Conservation (phyloP, 345 rosid genomes). For the Moricandia arvensis region DNA sequence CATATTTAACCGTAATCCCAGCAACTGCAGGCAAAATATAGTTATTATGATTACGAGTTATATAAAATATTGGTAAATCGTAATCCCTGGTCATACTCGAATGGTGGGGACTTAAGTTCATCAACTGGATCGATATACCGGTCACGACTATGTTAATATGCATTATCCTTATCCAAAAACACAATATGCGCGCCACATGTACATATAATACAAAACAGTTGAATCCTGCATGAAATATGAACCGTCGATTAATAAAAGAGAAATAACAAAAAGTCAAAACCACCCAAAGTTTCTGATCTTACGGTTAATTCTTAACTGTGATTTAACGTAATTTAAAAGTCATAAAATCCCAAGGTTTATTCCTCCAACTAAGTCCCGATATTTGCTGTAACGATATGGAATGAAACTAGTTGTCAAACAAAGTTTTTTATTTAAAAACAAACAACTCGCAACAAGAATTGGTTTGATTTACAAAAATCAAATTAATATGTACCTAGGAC, state of each 20-base stretch:
- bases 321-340: background rate
- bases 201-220: background rate
- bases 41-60: background rate
- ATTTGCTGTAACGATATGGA: slow-evolving; percentile 29
- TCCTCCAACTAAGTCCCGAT: slow-evolving; percentile 15
- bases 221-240: background rate
- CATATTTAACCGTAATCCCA: no score
- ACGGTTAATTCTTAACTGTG: background rate
- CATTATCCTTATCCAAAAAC: background rate
- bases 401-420: slow-evolving; percentile 14
- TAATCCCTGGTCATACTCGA: background rate
- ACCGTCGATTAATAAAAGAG: background rate
- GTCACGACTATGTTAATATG: background rate
- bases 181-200: background rate
- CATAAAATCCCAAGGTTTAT: slow-evolving; percentile 15
- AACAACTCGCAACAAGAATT: slow-evolving; percentile 25
- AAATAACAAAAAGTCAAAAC: background rate
- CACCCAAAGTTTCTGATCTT: background rate
- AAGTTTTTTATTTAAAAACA: background rate
- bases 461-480: background rate
- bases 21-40: no score
- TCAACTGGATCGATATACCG: background rate
- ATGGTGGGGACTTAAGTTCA: no score
- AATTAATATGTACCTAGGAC: slow-evolving; percentile 13
- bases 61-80: background rate